Evolutionary conservation across 768 basidiomycete species (phyloP), one percentile per base, ranked within the genome.

Genomic region (Dendrothele bispora): DNA sequence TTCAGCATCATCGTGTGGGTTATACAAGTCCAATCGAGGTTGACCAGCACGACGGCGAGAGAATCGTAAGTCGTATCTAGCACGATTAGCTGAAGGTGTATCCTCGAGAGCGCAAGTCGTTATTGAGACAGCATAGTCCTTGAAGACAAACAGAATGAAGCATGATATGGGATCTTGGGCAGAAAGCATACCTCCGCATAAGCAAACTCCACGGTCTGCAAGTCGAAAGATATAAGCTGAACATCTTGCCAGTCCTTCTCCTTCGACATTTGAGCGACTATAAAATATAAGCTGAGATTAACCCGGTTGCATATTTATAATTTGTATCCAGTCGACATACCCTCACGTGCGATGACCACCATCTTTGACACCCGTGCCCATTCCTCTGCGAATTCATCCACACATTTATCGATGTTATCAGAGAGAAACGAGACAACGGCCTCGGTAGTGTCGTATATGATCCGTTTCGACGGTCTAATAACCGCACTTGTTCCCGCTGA

Each of bases 341-440:
- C 83, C 71, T 94, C 90, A 50, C 91, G 81, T 11, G 92, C 93
- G 46, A 95, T 92, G 22, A 94, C 89, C 11, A 94, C 90, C 79
- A 94, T 92, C 67, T 93, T 95, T 17, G 90, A 91, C 25, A 95
- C 88, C 37, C 88, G 75, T 32, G 90, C 89, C 91, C 93, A 95
- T 64, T 94, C 92, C 59, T 93, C 89, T 55, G 91, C 67, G 62
- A 97, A 94, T 56, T 92, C 87, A 50, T 88, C 87, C 17, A 97
- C 90, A 58, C 92, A 95, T 7, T 83, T 84, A 54, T 92, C 82
- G 54, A 95, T 86, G 58, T 93, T 80, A 55, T 90, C 87, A 2
- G 90, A 91, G 28, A 91, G 68, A 64, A 97, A 95, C 1, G 87
- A 91, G 6, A 95, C 90, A 12, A 97, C 80, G 12, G 91, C 93